Conservation (phyloP, 192 early-diverging fungal species). For the Mortierella hygrophila region DNA sequence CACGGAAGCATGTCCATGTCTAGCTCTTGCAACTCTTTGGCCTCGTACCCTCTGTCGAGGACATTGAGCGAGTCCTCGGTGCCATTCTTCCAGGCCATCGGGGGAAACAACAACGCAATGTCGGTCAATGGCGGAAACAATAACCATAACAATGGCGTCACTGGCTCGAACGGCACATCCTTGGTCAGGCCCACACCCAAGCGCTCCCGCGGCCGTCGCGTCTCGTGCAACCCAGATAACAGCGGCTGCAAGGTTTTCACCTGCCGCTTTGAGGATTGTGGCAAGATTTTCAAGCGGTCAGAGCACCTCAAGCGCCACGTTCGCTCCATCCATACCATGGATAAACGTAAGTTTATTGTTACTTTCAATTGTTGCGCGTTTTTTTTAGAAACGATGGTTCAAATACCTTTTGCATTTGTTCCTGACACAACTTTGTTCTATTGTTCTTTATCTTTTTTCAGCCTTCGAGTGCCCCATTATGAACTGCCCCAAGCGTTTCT, state of each 20-base stretch:
- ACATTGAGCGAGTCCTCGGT: constrained; percentile 50
- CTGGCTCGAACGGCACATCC: constrained; percentile 16
- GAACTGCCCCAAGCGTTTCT: constrained; percentile 68
- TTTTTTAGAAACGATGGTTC: not conserved
- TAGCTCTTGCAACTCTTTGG: constrained; percentile 18
- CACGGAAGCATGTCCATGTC: constrained; percentile 27
- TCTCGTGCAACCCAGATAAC: constrained; percentile 62
- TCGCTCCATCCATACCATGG: constrained; percentile 71
- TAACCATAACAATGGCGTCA: not conserved
- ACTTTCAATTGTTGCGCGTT: not conserved
- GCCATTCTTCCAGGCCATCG: constrained; percentile 23
- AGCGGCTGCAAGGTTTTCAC: constrained; percentile 67
- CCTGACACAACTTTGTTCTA: constrained; percentile 10
- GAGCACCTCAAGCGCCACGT: constrained; percentile 73
- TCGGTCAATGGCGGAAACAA: not conserved
- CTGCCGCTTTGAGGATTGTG: constrained; percentile 67
- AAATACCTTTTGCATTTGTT: not conserved
- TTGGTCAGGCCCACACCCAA: constrained; percentile 58
- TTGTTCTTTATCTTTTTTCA: constrained; percentile 25
- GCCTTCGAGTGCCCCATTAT: constrained; percentile 67
- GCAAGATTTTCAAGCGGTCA: constrained; percentile 71
- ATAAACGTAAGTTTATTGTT: constrained; percentile 65
- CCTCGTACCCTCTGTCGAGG: constrained; percentile 35
- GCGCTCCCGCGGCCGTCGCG: constrained; percentile 66
- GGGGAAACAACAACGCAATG: not conserved